Evolutionary conservation across 805 yeast species (phyloP).

Genomic region (Hanseniaspora vineae): DNA sequence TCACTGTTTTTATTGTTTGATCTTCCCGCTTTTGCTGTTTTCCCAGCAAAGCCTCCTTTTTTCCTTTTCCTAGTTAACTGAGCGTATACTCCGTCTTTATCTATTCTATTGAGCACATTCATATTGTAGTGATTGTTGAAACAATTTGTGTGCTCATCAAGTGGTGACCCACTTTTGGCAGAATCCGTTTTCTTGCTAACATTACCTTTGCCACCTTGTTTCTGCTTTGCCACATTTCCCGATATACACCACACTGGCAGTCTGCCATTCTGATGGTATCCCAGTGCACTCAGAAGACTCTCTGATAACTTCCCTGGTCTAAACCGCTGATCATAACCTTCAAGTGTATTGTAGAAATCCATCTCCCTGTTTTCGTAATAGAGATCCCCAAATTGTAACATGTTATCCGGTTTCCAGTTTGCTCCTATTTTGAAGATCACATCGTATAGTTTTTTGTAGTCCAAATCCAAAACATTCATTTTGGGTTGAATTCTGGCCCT

Average conservation of each 20-base stretch:
- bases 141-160: not conserved
- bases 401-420: constrained; percentile 39
- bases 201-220: constrained; percentile 14
- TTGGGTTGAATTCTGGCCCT: constrained; percentile 84
- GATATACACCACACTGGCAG: constrained; percentile 75
- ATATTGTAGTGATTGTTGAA: constrained; percentile 41
- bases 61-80: not conserved
- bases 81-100: constrained; percentile 25
- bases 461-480: constrained; percentile 75
- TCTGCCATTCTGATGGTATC: constrained; percentile 33
- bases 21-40: not conserved
- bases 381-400: constrained; percentile 61
- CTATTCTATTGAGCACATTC: constrained; percentile 29
- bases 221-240: not conserved
- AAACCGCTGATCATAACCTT: constrained; percentile 20
- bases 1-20: not conserved
- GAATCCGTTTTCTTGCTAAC: constrained; percentile 63
- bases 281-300: constrained; percentile 49
- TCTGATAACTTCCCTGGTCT: constrained; percentile 61
- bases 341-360: constrained; percentile 30
- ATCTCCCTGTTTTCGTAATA: constrained; percentile 66
- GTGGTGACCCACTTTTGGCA: constrained; percentile 60
- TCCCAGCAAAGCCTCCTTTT: constrained; percentile 12
- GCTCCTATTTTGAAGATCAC: constrained; percentile 78
- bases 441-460: constrained; percentile 66